Evolutionary conservation across 345 rosid genomes (phyloP), one percentile per base, ranked within the genome.

Genomic region (Toxicodendron radicans): DNA sequence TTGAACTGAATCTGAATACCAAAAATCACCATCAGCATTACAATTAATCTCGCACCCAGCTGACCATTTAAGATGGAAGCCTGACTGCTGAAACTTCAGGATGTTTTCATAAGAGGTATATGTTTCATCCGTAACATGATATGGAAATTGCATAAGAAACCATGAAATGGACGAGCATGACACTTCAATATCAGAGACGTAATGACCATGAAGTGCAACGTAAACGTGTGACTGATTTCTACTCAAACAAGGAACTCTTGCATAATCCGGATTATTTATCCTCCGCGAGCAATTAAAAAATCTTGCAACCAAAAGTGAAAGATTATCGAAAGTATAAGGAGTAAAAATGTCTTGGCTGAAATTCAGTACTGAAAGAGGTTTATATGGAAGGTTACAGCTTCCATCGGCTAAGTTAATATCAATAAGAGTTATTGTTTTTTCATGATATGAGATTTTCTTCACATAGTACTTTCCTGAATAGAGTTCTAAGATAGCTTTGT

Each of bases 11-110:
- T 11, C 51, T 9, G 12, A n/a, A n/a, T n/a, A n/a, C n/a, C n/a
- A n/a, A n/a, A n/a, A n/a, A n/a, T n/a, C 51, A 58, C 87, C 80
- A 76, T 78, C 48, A n/a, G n/a, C n/a, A n/a, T n/a, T n/a, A n/a
- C n/a, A n/a, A n/a, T n/a, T n/a, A n/a, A n/a, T n/a, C 67, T 81
- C 53, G 69, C 88, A 85, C 73, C 49, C 78, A 20, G 72, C 54
- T 2, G 83, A 78, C 88, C 86, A 85, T 17, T 60, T 61, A 56
- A 85, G 81, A 45, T 85, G 81, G 71, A 85, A 85, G 67, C 88
- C 86, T 16, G 43, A 49, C 32, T 71, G 76, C 77, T 78, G 66
- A 74, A 80, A 33, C 74, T 30, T 27, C 72, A 53, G 17, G 46
- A 83, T 74, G 11, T 69, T 71, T 8, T 74, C 78, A 48, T 80